Evolutionary conservation across 768 basidiomycete genomes (phyloP).

Genomic region (Kwoniella sp.): DNA sequence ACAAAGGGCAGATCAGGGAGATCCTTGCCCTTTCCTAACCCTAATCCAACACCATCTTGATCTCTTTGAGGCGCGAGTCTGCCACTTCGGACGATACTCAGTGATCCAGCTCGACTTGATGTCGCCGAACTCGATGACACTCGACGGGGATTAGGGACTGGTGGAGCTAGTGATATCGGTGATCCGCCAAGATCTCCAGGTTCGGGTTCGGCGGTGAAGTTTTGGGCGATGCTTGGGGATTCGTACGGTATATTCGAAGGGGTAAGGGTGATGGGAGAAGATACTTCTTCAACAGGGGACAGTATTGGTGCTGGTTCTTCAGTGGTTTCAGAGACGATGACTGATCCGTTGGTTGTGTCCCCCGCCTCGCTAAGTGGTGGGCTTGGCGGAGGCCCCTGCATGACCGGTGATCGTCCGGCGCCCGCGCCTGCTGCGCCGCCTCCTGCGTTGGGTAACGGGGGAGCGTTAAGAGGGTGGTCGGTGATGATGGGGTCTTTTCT

Average conservation of each 20-base stretch:
- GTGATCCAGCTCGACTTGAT: conserved; percentile 35
- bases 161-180: conserved; percentile 13
- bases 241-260: neutral
- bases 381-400: conserved; percentile 48
- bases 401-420: conserved; percentile 15
- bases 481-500: conserved; percentile 17
- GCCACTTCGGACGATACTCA: conserved; percentile 37
- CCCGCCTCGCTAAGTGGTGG: conserved; percentile 50
- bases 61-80: conserved; percentile 29
- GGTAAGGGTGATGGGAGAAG: neutral
- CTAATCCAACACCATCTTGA: conserved; percentile 8
- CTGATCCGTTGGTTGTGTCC: conserved; percentile 5
- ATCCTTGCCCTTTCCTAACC: conserved; percentile 10
- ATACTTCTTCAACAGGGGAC: conserved; percentile 11
- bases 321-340: conserved; percentile 18
- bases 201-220: conserved; percentile 20
- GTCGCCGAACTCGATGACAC: conserved; percentile 34
- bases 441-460: conserved; percentile 1
- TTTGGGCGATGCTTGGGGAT: conserved; percentile 11
- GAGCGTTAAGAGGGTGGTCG: neutral
- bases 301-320: conserved; percentile 8
- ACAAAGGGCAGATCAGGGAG: conserved; percentile 12
- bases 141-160: conserved; percentile 21
- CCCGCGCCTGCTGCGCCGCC: neutral
- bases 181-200: conserved; percentile 26